Conservation (phyloP, 108 stramenopile species). For the Fragilariopsis cylindrus region DNA sequence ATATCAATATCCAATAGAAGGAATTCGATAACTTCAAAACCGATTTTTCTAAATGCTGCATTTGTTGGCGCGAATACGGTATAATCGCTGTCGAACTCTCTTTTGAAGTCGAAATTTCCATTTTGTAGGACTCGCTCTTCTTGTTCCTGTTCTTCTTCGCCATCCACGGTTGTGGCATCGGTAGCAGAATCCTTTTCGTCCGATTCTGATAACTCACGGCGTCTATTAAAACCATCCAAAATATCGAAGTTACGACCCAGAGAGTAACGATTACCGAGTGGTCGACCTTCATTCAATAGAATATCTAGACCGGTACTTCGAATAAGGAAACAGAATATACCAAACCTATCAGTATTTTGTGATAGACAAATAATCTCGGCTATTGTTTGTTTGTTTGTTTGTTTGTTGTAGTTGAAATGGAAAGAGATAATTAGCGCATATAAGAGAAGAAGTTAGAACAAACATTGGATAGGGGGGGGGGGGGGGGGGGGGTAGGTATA, state of each 20-base stretch:
- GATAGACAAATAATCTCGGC: neutral
- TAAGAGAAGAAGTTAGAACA: neutral
- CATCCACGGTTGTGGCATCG: neutral
- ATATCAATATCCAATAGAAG: neutral
- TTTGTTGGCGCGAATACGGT: slow-evolving; percentile 16
- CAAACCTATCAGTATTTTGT: neutral
- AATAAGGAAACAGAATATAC: neutral
- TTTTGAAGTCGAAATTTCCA: neutral
- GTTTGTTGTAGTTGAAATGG: no score
- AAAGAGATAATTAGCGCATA: no score
- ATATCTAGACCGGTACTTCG: neutral
- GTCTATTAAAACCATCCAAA: neutral
- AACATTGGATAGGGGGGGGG: neutral
- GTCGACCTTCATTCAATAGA: neutral
- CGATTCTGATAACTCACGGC: neutral
- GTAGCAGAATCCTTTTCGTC: neutral
- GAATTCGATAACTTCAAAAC: neutral
- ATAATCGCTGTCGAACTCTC: neutral
- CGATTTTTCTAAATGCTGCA: neutral
- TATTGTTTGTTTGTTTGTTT: neutral
- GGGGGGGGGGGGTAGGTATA: no score
- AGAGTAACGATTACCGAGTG: neutral
- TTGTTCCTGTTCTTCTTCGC: neutral
- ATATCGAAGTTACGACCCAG: no score
- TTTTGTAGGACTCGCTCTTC: neutral